Evolutionary conservation across 129 eudicot species (phyloP).

Genomic region (Helianthus annuus): HanXRQr2.0-SUNRISE NC_035445.2:155848201-155848700

Average conservation of each 20-base stretch:
- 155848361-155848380: no score
- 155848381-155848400: no score
- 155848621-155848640: constrained; percentile 9
- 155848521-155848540: not conserved
- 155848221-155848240: not conserved
- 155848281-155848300: not conserved
- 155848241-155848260: not conserved
- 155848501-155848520: no score
- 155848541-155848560: not conserved
- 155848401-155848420: no score
- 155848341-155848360: no score
- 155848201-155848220: not conserved
- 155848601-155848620: constrained; percentile 18
- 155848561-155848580: not conserved
- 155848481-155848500: no score
- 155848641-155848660: not conserved
- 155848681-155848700: constrained; percentile 8
- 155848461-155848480: no score
- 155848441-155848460: no score
- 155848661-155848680: not conserved
- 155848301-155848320: not conserved
- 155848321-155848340: not conserved
- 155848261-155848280: not conserved
- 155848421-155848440: no score
- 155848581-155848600: constrained; percentile 12